phyloP scores from a whole-genome alignment of 768 basidiomycete species.

The Naematelia aurantialba region DNA sequence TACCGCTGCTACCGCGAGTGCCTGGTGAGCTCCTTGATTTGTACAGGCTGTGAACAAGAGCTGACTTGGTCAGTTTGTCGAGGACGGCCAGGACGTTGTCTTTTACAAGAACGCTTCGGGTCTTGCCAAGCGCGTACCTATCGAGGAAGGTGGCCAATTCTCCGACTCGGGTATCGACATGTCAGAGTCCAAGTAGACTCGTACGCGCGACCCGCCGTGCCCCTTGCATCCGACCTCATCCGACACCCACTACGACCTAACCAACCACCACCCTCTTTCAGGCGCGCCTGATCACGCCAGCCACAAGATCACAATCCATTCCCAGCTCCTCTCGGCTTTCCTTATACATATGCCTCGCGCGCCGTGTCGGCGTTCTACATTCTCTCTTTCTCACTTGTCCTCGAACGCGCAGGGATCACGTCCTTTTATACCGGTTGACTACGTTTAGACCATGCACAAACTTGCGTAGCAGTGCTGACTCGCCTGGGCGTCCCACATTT shows the following conservation, averaged over 20 bases:
- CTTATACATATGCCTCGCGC: neutral
- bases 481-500: too few species aligned
- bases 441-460: neutral
- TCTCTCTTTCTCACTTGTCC: neutral
- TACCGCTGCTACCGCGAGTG: constrained; percentile 70
- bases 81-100: constrained; percentile 79
- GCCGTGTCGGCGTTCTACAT: neutral
- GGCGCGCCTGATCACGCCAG: too few species aligned
- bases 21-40: constrained; percentile 63
- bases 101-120: constrained; percentile 65
- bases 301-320: too few species aligned
- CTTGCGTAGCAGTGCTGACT: too few species aligned
- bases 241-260: neutral
- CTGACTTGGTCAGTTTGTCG: constrained; percentile 63
- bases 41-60: constrained; percentile 28
- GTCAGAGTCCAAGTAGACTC: constrained; percentile 42
- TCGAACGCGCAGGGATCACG: neutral
- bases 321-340: constrained; percentile 1
- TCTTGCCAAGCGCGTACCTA: constrained; percentile 65
- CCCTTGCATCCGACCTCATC: too few species aligned
- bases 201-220: too few species aligned
- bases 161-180: constrained; percentile 68
- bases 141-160: constrained; percentile 59
- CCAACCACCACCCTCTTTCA: neutral
- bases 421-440: neutral